Base-by-base conservation (phyloP, 352 stramenopile genomes). In the Phytopythium cucurbitacearum region DNA sequence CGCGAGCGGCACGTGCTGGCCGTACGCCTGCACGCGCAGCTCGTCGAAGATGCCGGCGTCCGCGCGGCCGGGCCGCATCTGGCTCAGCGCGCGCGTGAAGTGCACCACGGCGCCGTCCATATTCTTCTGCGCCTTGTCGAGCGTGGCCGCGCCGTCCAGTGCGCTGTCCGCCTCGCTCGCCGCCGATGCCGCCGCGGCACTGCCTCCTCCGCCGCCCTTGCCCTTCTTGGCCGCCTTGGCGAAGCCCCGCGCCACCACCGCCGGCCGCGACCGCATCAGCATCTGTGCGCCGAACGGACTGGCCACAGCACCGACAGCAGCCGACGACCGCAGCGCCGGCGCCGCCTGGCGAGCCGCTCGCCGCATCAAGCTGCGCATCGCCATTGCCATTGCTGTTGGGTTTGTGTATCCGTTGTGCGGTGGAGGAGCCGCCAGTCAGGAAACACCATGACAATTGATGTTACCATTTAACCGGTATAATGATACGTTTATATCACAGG, bases 11-110 rank as follows among this genome's bases (percentile, higher is more conserved):
- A 89, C 81, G 64, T 89, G 76, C 61, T 90, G 68, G 34, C 81
- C 84, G 57, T 94, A 94, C 53, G 84, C 84, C 57, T 79, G 80
- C 49, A 94, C 77, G 52, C 83, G 71, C 49, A 94, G 69, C 49
- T 85, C 73, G 55, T 94, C 84, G 42, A 94, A 91, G 64, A 91
- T 87, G 32, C 84, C 80, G 32, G 79, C 84, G 53, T 94, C 81
- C 13, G 84, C 80, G 45, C 80, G 79, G 40, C 84, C 81, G 9
- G 84, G 80, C 4, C 84, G 84, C 80, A 94, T 94, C 62, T 90
- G 79, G 43, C 58, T 69, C 42, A 94, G 62, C 52, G 71, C 60
- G 38, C 80, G 82, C 55, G 72, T 91, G 62, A 91, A 89, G 64
- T 80, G 88, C 28, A 87, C 64, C 41, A 94, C 76, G 6, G 73